Base-by-base conservation (phyloP, 2,329 filamentous ascomycete species). In the Fusarium dimerum region DNA sequence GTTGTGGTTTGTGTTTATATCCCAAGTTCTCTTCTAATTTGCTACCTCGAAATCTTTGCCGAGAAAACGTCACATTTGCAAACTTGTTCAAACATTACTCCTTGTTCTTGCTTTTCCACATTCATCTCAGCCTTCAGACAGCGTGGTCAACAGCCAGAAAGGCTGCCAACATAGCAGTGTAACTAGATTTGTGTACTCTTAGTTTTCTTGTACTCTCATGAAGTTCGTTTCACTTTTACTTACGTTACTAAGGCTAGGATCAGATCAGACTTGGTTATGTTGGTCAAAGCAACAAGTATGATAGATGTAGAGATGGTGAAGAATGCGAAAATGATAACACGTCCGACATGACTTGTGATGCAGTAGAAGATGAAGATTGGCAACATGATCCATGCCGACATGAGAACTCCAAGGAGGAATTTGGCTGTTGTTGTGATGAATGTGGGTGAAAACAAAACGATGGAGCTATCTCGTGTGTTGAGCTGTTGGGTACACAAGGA, bases 201-300 rank as follows among this genome's bases (percentile, higher is more conserved):
- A 26, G 20, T 26, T 26, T 26, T 26, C 20, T 26, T 5, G 20
- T 26, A 26, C 20, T 26, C 4, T 26, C 20, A 26, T n/a, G n/a
- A n/a, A 7, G 7, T 26, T 26, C 7, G 20, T 26, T 26, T 26
- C 4, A 7, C 20, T 4, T 7, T 5, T 26, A 4, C 43, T 15
- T 45, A 45, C 43, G 43, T 45, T n/a, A 45, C 32, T n/a, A 45
- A n/a, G 2, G 43, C 43, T 11, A 45, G n/a, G 9, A 45, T 13
- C 16, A 45, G 13, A 36, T 45, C 32, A 2, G 30, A 36, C 43
- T 45, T 45, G 8, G 43, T 45, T 13, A 18, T 39, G 17, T 45
- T 45, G 5, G 32, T 39, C 17, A 18, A 11, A 2, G 43, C 32
- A 26, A 39, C 43, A 6, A 45, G n/a, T 2, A 45, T 20, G 10